phyloP scores from a whole-genome alignment of 23 red algal species.

The Gracilariopsis chorda region DNA sequence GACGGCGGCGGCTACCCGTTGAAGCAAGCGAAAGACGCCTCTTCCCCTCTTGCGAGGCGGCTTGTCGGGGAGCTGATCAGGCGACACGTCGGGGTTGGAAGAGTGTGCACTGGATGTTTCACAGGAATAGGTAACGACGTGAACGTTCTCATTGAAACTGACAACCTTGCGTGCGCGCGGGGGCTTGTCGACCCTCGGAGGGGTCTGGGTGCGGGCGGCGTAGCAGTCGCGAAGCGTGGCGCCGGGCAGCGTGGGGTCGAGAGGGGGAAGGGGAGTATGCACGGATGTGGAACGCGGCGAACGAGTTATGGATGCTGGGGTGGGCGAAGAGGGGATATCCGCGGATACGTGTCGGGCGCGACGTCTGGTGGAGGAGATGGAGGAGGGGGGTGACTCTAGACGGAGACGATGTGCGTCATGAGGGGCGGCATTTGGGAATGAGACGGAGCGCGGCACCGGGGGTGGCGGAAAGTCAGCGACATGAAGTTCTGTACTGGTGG shows the following conservation, averaged over 20 bases:
- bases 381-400: background rate
- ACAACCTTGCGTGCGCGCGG: slow-evolving; percentile 48
- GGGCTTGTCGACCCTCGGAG: slow-evolving; percentile 32
- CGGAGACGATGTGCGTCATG: slow-evolving; percentile 14
- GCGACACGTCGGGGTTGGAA: background rate
- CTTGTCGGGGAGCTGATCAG: background rate
- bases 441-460: background rate
- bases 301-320: background rate
- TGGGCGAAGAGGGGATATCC: slow-evolving; percentile 3
- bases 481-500: background rate
- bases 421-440: background rate
- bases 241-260: slow-evolving; percentile 9
- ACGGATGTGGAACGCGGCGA: slow-evolving; percentile 5
- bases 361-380: background rate
- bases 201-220: slow-evolving; percentile 30
- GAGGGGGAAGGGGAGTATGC: background rate
- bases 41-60: background rate
- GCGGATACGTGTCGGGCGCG: slow-evolving; percentile 20
- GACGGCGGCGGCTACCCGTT: background rate
- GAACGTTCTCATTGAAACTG: slow-evolving; percentile 60
- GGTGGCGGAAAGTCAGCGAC: background rate
- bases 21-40: slow-evolving; percentile 34
- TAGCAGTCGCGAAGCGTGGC: slow-evolving; percentile 13
- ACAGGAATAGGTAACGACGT: slow-evolving; percentile 47
- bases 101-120: slow-evolving; percentile 22